Conservation (phyloP, 768 basidiomycete species). For the Russula abietina region DNA sequence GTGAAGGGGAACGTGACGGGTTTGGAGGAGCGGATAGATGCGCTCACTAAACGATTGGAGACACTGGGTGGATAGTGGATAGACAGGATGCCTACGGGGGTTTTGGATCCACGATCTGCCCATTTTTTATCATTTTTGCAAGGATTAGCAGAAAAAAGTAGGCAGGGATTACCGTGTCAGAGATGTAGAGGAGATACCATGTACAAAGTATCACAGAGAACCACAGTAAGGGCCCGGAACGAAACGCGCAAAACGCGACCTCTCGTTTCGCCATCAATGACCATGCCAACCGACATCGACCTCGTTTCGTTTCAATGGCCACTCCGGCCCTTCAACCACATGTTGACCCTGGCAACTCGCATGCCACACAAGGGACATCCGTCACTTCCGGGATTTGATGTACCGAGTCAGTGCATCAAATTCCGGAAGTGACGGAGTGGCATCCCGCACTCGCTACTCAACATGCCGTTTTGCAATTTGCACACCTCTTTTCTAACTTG, state of each 20-base stretch:
- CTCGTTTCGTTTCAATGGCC: background rate
- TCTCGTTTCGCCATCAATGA: background rate
- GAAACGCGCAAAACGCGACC: too few relatives aligned
- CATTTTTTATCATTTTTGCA: background rate
- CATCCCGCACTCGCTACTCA: background rate
- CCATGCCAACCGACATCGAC: background rate
- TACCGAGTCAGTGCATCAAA: too few relatives aligned
- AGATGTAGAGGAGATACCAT: background rate
- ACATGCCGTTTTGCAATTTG: too few relatives aligned
- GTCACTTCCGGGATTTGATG: too few relatives aligned
- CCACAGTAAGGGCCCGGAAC: too few relatives aligned
- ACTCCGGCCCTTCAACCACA: background rate
- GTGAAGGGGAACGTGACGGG: conserved; percentile 70
- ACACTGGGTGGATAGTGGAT: conserved; percentile 27
- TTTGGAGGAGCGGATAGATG: conserved; percentile 55
- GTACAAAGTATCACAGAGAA: background rate
- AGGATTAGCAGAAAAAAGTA: background rate
- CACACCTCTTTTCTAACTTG: background rate
- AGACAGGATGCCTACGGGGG: background rate
- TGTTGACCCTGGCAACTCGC: background rate
- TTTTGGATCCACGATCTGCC: background rate
- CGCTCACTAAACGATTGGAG: conserved; percentile 41
- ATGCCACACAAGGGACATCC: background rate
- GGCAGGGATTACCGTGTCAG: background rate
- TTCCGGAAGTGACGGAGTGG: background rate